Conservation (phyloP, 306 rosid genomes). For the Trifolium repens region DNA sequence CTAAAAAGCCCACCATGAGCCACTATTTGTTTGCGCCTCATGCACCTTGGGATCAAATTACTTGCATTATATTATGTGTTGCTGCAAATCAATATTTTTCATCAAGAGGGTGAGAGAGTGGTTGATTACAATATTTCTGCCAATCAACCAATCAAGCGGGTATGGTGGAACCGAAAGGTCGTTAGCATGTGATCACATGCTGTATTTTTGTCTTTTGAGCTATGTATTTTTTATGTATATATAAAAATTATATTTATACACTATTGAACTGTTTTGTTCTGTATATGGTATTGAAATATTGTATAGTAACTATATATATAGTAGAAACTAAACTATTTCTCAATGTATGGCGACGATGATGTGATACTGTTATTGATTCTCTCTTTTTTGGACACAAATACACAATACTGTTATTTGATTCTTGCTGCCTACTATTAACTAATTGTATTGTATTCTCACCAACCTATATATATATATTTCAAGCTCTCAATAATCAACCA, state of each 20-base stretch:
- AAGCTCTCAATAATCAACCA: conserved; percentile 31
- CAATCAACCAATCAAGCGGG: conserved; percentile 57
- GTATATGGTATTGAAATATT: neutral
- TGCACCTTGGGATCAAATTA: neutral
- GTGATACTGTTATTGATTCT: conserved; percentile 27
- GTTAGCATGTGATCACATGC: conserved; percentile 87
- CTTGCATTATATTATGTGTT: neutral
- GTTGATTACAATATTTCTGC: conserved; percentile 32
- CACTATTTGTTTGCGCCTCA: neutral
- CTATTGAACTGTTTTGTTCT: conserved; percentile 24
- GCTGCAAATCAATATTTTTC: neutral
- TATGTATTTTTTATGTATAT: neutral
- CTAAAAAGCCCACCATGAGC: neutral
- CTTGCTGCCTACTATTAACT: conserved; percentile 20
- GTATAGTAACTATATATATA: neutral
- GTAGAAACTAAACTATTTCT: conserved; percentile 17
- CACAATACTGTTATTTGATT: conserved; percentile 22
- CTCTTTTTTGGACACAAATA: neutral
- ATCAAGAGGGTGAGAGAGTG: conserved; percentile 21
- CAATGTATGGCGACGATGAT: conserved; percentile 16
- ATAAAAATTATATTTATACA: neutral
- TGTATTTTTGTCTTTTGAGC: conserved; percentile 52
- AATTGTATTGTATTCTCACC: conserved; percentile 22
- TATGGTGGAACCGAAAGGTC: conserved; percentile 64
- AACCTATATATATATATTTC: neutral